A percentile compares a stretch with the other conserved stretches of the same genome.
These are phyloP conservation scores for Fusarium foetens DNA, from an alignment of 2,329 filamentous ascomycete genomes.

Conservation along the genomic window DNA sequence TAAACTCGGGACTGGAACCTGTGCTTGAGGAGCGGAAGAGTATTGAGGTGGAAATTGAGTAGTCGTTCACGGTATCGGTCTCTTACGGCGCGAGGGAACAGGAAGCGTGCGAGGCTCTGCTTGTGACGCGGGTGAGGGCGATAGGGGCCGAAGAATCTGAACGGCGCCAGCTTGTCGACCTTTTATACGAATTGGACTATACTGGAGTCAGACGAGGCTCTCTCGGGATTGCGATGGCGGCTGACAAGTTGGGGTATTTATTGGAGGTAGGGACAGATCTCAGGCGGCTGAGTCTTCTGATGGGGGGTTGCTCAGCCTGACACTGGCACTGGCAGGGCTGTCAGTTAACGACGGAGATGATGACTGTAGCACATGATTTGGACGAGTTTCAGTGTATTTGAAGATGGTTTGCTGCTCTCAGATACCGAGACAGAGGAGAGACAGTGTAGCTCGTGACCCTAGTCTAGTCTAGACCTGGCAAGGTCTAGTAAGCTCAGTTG, in stretches of 20 bases:
- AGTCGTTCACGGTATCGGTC: constrained; percentile 73
- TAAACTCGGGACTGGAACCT: constrained; percentile 81
- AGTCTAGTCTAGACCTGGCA: neutral
- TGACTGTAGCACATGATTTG: constrained; percentile 43
- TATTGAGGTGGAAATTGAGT: constrained; percentile 77
- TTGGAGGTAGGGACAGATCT: constrained; percentile 13
- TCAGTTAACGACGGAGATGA: constrained; percentile 28
- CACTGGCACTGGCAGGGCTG: constrained; percentile 34
- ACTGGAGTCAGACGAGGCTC: constrained; percentile 19
- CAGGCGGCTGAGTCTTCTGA: constrained; percentile 49
- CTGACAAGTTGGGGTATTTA: constrained; percentile 16
- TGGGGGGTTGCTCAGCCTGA: constrained; percentile 35
- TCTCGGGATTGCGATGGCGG: constrained; percentile 19
- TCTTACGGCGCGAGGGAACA: constrained; percentile 73
- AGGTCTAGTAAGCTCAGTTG: constrained; percentile 4
- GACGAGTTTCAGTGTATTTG: constrained; percentile 22
- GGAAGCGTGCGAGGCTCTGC: constrained; percentile 68
- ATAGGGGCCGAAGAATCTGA: constrained; percentile 52
- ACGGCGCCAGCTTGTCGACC: constrained; percentile 56
- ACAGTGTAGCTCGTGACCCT: constrained; percentile 37
- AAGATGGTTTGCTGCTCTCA: constrained; percentile 11
- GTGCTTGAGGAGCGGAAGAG: constrained; percentile 75
- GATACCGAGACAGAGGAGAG: constrained; percentile 25
- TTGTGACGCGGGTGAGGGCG: constrained; percentile 54
- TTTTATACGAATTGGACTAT: constrained; percentile 9